Conservation (phyloP, 495 filamentous ascomycete genomes). For the Emericellopsis terricola region DNA sequence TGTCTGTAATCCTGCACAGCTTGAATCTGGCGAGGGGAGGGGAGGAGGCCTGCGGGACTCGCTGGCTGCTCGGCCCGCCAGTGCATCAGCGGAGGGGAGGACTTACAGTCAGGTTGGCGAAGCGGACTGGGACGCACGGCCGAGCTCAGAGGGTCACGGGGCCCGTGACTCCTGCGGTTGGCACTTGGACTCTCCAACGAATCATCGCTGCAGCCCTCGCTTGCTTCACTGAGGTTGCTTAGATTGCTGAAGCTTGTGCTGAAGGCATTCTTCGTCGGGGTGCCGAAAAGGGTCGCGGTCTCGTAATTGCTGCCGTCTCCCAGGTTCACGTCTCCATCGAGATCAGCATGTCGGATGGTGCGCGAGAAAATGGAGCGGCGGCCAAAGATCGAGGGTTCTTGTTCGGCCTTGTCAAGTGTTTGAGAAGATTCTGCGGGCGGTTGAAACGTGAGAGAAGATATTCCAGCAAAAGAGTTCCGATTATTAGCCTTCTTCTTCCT, state of each 20-base stretch:
- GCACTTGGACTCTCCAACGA: conserved; percentile 13
- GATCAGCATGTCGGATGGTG: conserved; percentile 20
- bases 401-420: conserved; percentile 23
- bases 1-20: too few relatives aligned
- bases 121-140: conserved; percentile 7
- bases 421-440: conserved; percentile 16
- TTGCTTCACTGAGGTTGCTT: conserved; percentile 7
- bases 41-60: too few relatives aligned
- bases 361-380: conserved; percentile 19
- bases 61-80: too few relatives aligned
- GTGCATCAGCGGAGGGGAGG: too few relatives aligned
- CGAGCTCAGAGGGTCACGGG: conserved; percentile 8
- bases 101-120: conserved; percentile 24
- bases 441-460: conserved; percentile 23
- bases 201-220: neutral
- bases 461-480: conserved; percentile 7
- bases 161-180: neutral
- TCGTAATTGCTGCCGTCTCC: conserved; percentile 52
- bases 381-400: too few relatives aligned
- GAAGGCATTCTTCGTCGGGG: conserved; percentile 64
- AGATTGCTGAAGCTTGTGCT: conserved; percentile 10
- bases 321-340: conserved; percentile 56
- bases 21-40: too few relatives aligned
- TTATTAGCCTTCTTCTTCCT: conserved; percentile 15
- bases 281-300: conserved; percentile 73